Percentiles rank a stretch among this genome's conserved stretches.
These are phyloP conservation scores for Papilionanthe hybrid DNA, from an alignment of 116 monocot species.

Conservation along the genomic window DNA sequence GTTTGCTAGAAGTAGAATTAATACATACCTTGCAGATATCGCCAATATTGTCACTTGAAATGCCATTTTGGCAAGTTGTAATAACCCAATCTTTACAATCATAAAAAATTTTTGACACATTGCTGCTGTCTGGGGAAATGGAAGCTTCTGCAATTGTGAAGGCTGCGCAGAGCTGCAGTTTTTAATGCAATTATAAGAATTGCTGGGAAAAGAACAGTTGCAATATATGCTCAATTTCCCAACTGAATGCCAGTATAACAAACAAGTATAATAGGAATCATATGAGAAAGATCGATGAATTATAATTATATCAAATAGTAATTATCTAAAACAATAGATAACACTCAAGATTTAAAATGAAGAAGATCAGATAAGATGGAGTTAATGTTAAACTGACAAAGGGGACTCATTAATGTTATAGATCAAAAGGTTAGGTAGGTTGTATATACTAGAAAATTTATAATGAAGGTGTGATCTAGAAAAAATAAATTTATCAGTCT, in stretches of 20 bases:
- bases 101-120: constrained; percentile 43
- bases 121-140: constrained; percentile 26
- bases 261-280: too few species aligned
- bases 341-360: too few species aligned
- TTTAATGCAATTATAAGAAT: constrained; percentile 3
- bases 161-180: constrained; percentile 58
- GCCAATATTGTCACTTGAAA: constrained; percentile 45
- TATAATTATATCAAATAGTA: too few species aligned
- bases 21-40: constrained; percentile 49
- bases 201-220: background rate
- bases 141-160: constrained; percentile 53
- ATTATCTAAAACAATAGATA: too few species aligned
- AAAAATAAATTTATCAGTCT: too few species aligned
- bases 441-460: too few species aligned
- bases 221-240: background rate
- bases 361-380: too few species aligned
- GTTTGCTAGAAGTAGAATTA: background rate
- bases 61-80: constrained; percentile 32
- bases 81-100: constrained; percentile 69
- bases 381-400: too few species aligned
- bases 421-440: too few species aligned
- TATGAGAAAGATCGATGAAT: too few species aligned
- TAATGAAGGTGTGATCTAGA: too few species aligned
- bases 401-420: too few species aligned
- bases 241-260: background rate